These are phyloP conservation scores for Trichosporon sp. DNA, from an alignment of 1,284 basidiomycete genomes.

Conservation along the genomic window DNA sequence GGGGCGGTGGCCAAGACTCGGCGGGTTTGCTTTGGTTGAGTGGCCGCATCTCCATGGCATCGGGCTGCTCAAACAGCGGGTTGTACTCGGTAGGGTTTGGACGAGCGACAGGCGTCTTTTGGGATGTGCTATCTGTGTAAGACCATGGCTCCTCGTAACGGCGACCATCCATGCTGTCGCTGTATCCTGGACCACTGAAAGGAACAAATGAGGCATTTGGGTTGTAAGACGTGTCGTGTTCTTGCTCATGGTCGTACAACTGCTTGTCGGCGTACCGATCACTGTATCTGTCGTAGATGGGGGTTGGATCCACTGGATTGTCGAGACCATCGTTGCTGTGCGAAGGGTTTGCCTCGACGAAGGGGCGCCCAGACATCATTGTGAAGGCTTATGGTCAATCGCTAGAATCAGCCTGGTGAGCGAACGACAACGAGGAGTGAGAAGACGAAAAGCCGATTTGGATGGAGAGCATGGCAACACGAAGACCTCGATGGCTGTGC, in stretches of 20 bases:
- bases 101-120: neutral
- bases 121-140: neutral
- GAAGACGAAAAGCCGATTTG: neutral
- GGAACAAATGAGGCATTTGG: neutral
- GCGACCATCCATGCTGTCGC: neutral
- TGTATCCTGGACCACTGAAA: neutral
- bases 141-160: constrained; percentile 2
- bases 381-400: neutral
- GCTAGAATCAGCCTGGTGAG: neutral
- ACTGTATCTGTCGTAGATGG: neutral
- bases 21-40: neutral
- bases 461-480: neutral
- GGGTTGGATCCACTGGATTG: neutral
- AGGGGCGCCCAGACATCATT: neutral
- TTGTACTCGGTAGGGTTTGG: constrained; percentile 4
- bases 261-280: neutral
- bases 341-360: neutral
- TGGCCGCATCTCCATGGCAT: constrained; percentile 3
- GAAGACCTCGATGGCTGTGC: constrained; percentile 2
- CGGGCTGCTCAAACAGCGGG: neutral
- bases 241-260: neutral
- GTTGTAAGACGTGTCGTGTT: neutral
- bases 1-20: constrained; percentile 8
- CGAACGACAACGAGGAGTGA: too few relatives aligned
- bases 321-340: neutral